These are phyloP conservation scores for Lachancea dasiensis DNA, from an alignment of 805 yeast genomes.

Conservation along the genomic window DNA sequence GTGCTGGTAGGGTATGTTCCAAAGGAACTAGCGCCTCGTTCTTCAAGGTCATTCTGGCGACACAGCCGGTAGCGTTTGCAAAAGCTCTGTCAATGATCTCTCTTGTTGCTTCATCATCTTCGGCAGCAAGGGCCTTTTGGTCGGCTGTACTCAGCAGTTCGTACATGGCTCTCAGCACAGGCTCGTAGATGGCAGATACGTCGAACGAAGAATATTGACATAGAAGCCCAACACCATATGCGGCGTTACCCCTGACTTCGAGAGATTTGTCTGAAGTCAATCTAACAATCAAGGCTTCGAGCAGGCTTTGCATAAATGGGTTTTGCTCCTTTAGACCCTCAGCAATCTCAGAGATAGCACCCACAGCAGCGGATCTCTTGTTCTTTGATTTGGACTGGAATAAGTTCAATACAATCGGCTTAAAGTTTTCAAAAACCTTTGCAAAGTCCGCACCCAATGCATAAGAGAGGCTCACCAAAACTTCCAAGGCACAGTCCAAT, in stretches of 20 bases:
- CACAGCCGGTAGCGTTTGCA: slow-evolving; percentile 97
- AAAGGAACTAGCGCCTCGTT: slow-evolving; percentile 69
- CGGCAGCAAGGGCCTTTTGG: slow-evolving; percentile 49
- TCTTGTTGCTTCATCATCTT: slow-evolving; percentile 65
- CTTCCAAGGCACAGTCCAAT: slow-evolving; percentile 81
- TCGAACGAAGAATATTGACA: slow-evolving; percentile 45
- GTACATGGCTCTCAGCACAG: slow-evolving; percentile 60
- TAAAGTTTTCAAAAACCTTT: slow-evolving; percentile 66
- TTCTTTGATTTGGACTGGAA: slow-evolving; percentile 56
- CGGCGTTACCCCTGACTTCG: slow-evolving; percentile 91
- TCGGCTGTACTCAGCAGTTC: slow-evolving; percentile 75
- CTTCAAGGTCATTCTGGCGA: slow-evolving; percentile 80
- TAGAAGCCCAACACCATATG: slow-evolving; percentile 88
- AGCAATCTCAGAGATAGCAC: slow-evolving; percentile 86
- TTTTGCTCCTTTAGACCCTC: slow-evolving; percentile 62
- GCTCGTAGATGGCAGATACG: slow-evolving; percentile 57
- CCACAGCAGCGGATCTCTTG: slow-evolving; percentile 79
- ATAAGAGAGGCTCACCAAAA: slow-evolving; percentile 65
- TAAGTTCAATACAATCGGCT: slow-evolving; percentile 52
- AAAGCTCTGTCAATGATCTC: slow-evolving; percentile 77
- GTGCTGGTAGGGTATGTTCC: slow-evolving; percentile 64
- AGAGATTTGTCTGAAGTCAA: slow-evolving; percentile 70
- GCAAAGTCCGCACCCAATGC: slow-evolving; percentile 77
- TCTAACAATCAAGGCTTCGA: slow-evolving; percentile 62
- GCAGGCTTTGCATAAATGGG: slow-evolving; percentile 63